Conservation (phyloP, 2,329 filamentous ascomycete genomes). For the Colletotrichum eremochloae region DNA sequence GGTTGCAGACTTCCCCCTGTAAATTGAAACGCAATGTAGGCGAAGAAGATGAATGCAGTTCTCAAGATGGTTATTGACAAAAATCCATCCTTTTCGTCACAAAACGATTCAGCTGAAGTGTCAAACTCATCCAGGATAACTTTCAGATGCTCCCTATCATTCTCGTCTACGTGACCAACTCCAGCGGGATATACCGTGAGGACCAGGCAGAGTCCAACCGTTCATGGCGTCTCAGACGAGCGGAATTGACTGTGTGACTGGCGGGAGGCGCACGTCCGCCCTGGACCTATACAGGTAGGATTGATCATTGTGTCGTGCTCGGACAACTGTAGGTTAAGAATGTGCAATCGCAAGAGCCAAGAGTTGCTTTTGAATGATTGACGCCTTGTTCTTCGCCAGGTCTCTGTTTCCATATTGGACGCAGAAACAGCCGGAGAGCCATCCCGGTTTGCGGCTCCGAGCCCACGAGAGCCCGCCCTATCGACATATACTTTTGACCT, state of each 20-base stretch:
- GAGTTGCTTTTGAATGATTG: neutral
- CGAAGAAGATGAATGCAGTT: neutral
- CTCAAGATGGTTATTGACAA: neutral
- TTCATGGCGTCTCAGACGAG: constrained; percentile 19
- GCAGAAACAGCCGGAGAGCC: neutral
- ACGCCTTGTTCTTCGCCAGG: neutral
- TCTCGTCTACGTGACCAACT: no score
- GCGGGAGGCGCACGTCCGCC: constrained; percentile 16
- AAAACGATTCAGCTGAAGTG: neutral
- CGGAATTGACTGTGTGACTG: neutral
- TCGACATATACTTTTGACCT: constrained; percentile 32
- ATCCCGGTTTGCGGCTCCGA: constrained; percentile 26
- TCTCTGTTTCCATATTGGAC: neutral
- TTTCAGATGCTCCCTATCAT: neutral
- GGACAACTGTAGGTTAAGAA: constrained; percentile 10
- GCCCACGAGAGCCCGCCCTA: constrained; percentile 4
- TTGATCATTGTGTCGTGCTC: constrained; percentile 19
- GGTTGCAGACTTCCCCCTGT: neutral
- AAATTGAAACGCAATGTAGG: neutral
- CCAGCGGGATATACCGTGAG: neutral
- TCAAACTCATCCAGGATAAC: neutral
- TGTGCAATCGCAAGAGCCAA: constrained; percentile 9
- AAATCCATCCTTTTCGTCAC: neutral
- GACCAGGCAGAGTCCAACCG: constrained; percentile 23
- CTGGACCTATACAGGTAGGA: neutral